A percentile compares a stretch with the other conserved stretches of the same genome.
Evolutionary conservation across 2,329 filamentous ascomycete species (phyloP).

Genomic region (Sclerotinia subarctica): DNA sequence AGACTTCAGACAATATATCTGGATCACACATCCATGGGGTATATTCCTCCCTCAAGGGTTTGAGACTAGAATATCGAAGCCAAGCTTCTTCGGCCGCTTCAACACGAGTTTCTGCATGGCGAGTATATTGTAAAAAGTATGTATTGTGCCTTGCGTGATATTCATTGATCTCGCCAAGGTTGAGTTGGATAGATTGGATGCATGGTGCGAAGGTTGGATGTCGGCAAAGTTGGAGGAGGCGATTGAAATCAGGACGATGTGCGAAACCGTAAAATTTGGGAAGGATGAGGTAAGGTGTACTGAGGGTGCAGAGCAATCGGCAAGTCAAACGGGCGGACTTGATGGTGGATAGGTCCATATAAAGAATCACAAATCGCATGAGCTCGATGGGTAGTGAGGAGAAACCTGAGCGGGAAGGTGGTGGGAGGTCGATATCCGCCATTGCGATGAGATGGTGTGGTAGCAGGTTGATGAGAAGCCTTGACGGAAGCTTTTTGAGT

Average conservation of each 20-base stretch:
- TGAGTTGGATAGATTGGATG: constrained; percentile 28
- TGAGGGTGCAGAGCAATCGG: constrained; percentile 4
- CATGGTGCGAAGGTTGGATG: constrained; percentile 29
- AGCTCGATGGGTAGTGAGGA: constrained; percentile 11
- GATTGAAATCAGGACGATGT: constrained; percentile 26
- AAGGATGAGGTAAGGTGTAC: constrained; percentile 24
- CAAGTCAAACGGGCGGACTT: constrained; percentile 14
- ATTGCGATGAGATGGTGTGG: neutral
- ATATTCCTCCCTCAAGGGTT: constrained; percentile 34
- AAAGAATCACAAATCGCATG: neutral
- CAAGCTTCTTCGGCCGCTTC: constrained; percentile 31
- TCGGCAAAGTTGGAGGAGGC: constrained; percentile 26
- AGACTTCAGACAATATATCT: constrained; percentile 23
- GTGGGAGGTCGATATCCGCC: neutral
- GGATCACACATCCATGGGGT: constrained; percentile 28
- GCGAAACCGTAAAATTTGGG: constrained; percentile 24
- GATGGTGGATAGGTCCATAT: constrained; percentile 4
- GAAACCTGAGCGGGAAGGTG: neutral
- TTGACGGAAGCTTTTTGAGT: neutral
- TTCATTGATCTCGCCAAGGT: constrained; percentile 36
- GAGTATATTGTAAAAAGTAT: constrained; percentile 33
- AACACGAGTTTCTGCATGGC: constrained; percentile 32
- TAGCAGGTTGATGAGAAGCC: neutral
- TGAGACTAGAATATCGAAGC: constrained; percentile 36
- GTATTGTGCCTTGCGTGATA: constrained; percentile 36